These are phyloP conservation scores for Backusella westeae DNA, from an alignment of 192 early-diverging fungal species.

Conservation along the genomic window DNA sequence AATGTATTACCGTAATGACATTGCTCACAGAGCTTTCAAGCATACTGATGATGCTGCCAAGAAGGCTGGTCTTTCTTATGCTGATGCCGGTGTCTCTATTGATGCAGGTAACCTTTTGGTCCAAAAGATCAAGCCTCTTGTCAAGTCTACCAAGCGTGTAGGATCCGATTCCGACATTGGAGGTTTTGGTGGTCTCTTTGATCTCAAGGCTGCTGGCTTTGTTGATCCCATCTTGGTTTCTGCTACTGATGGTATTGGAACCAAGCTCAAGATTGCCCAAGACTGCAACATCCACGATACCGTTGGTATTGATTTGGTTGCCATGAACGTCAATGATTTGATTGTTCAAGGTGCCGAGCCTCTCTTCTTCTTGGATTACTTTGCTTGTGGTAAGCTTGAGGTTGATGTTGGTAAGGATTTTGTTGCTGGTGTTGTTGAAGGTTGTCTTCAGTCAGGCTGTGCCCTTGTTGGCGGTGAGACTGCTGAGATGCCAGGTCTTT, in stretches of 20 bases:
- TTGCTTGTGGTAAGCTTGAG: constrained; percentile 91
- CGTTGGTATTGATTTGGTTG: constrained; percentile 96
- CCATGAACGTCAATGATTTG: constrained; percentile 99
- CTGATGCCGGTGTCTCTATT: constrained; percentile 93
- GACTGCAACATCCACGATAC: constrained; percentile 83
- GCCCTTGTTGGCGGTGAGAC: constrained; percentile 99
- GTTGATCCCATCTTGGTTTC: constrained; percentile 91
- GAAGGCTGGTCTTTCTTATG: constrained; percentile 78
- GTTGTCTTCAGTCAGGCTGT: constrained; percentile 85
- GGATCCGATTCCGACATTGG: constrained; percentile 97
- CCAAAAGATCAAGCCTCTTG: constrained; percentile 91
- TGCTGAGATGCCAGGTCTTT: constrained; percentile 99
- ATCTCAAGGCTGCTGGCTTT: constrained; percentile 92
- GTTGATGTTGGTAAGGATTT: constrained; percentile 89
- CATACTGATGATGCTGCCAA: constrained; percentile 39
- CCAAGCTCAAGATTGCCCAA: constrained; percentile 97
- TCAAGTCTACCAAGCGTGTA: constrained; percentile 89
- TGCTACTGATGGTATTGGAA: constrained; percentile 99
- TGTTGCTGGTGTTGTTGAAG: constrained; percentile 91
- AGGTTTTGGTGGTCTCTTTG: constrained; percentile 98
- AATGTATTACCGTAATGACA: constrained; percentile 89
- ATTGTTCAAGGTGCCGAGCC: constrained; percentile 99
- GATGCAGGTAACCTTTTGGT: constrained; percentile 96
- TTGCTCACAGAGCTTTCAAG: constrained; percentile 63
- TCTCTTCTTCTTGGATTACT: constrained; percentile 98